These are phyloP conservation scores for Usnea hakonensis DNA, from an alignment of 495 filamentous ascomycete genomes.

Conservation along the genomic window DNA sequence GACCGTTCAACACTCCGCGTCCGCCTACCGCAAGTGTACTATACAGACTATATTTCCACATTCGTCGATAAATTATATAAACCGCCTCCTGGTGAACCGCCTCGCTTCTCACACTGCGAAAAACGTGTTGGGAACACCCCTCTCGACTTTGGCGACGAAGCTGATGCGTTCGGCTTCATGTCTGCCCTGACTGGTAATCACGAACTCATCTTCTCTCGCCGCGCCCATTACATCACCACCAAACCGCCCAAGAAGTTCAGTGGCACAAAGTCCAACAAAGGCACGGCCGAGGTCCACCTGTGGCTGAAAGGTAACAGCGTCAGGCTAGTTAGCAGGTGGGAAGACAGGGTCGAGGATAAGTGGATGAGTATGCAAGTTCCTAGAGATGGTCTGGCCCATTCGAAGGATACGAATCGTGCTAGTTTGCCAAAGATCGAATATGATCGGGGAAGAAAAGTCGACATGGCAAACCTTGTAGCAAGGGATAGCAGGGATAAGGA, in stretches of 20 bases:
- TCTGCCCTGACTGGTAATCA: conserved; percentile 29
- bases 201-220: conserved; percentile 32
- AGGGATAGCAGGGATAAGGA: conserved; percentile 26
- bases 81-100: conserved; percentile 22
- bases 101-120: conserved; percentile 35
- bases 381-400: neutral
- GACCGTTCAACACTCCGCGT: conserved; percentile 27
- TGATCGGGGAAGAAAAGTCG: conserved; percentile 29
- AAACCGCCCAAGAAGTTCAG: conserved; percentile 27
- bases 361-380: conserved; percentile 32
- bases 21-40: conserved; percentile 29
- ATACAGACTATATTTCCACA: conserved; percentile 35
- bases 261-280: conserved; percentile 29
- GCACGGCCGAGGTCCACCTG: conserved; percentile 31
- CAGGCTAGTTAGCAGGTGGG: conserved; percentile 28
- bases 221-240: conserved; percentile 28
- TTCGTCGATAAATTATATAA: conserved; percentile 34
- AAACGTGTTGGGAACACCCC: conserved; percentile 24
- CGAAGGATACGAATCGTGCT: conserved; percentile 27
- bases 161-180: conserved; percentile 27
- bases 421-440: conserved; percentile 25
- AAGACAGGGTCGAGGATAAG: conserved; percentile 29
- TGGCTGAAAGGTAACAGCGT: conserved; percentile 24
- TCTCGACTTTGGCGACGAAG: conserved; percentile 29
- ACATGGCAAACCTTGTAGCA: conserved; percentile 32